Evolutionary conservation across 768 basidiomycete genomes (phyloP).

Genomic region (Boletus sp.): DNA sequence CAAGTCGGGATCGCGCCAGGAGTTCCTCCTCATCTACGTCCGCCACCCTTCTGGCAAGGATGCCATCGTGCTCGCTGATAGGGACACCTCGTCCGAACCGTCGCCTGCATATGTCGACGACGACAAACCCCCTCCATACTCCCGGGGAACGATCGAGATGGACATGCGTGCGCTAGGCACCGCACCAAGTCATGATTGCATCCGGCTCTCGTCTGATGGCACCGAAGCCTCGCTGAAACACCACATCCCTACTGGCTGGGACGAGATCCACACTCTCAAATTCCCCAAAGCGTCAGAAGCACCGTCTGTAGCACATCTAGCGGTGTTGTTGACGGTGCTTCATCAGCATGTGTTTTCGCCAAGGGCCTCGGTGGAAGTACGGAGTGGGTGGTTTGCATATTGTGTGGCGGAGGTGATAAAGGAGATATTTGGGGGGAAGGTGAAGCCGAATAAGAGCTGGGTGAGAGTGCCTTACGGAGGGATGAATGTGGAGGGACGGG

Average conservation of each 20-base stretch:
- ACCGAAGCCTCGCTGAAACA: background rate
- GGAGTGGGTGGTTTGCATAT: slow-evolving; percentile 14
- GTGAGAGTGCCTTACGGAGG: slow-evolving; percentile 11
- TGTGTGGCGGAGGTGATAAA: slow-evolving; percentile 9
- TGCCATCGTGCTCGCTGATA: background rate
- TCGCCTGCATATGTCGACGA: background rate
- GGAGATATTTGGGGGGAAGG: slow-evolving; percentile 11
- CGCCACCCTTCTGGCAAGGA: background rate
- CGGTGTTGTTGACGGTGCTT: background rate
- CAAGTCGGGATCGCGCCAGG: background rate
- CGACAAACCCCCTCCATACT: background rate
- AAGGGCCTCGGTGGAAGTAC: background rate
- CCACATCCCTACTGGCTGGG: background rate
- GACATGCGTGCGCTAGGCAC: background rate
- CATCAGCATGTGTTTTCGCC: background rate
- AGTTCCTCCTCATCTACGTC: slow-evolving; percentile 1
- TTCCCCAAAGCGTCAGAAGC: background rate
- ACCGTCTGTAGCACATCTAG: slow-evolving; percentile 1
- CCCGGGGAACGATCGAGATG: background rate
- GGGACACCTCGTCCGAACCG: background rate
- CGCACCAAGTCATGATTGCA: background rate
- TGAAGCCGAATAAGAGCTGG: slow-evolving; percentile 11
- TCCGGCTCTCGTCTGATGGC: background rate
- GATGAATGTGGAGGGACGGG: slow-evolving; percentile 3
- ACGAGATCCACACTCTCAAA: background rate